Conservation (phyloP, 1,284 basidiomycete genomes). For the Ustilago vetiveriae region DNA sequence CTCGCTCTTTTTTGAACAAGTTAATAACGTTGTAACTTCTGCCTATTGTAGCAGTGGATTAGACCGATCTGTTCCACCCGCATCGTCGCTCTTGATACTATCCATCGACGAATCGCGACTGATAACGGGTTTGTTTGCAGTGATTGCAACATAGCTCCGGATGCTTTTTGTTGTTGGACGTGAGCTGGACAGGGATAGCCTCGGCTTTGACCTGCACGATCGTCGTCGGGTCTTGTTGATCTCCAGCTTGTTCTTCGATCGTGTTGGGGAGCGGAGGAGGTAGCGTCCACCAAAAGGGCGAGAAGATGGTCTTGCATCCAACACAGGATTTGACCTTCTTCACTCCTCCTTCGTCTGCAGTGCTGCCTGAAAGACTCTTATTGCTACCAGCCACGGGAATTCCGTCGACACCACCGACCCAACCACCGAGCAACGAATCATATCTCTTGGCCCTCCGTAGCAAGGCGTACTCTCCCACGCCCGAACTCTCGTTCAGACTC, state of each 20-base stretch:
- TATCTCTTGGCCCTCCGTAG: slow-evolving; percentile 55
- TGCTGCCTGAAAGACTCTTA: not conserved
- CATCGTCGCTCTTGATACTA: not conserved
- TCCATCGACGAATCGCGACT: not conserved
- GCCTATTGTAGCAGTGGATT: too few species aligned
- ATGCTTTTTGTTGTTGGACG: not conserved
- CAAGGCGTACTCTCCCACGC: slow-evolving; percentile 38
- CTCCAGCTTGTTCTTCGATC: not conserved
- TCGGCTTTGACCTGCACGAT: not conserved
- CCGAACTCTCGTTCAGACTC: slow-evolving; percentile 14
- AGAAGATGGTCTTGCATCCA: slow-evolving; percentile 35
- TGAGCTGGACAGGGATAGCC: not conserved
- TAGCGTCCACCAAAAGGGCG: slow-evolving; percentile 46
- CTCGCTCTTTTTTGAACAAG: too few species aligned
- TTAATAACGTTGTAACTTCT: too few species aligned
- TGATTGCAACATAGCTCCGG: slow-evolving; percentile 37
- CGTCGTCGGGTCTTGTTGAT: not conserved
- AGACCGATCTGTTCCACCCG: too few species aligned
- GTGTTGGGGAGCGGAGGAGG: not conserved
- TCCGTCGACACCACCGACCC: not conserved
- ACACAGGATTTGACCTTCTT: slow-evolving; percentile 14
- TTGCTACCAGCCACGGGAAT: not conserved
- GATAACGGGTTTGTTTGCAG: slow-evolving; percentile 30
- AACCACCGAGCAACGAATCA: slow-evolving; percentile 21
- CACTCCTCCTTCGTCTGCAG: not conserved